Conservation (phyloP, 2,329 filamentous ascomycete genomes). For the Sarocladium brachiariae region DNA sequence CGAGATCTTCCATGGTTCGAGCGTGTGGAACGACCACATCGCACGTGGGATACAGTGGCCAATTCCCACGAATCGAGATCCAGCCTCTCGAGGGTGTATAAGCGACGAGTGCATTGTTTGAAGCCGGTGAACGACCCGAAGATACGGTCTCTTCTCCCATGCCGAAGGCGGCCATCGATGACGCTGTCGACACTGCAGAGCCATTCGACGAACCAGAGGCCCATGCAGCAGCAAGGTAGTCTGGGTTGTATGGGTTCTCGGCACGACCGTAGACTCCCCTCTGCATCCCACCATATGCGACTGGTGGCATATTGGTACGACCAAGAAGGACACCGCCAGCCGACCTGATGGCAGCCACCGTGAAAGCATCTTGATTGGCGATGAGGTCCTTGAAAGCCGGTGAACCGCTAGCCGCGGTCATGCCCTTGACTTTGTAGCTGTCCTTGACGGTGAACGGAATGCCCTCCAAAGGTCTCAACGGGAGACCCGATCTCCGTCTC, state of each 20-base stretch:
- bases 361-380: slow-evolving; percentile 45
- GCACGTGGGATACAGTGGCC: slow-evolving; percentile 50
- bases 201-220: slow-evolving; percentile 54
- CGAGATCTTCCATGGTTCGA: slow-evolving; percentile 41
- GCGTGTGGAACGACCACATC: slow-evolving; percentile 49
- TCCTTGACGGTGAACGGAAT: slow-evolving; percentile 54
- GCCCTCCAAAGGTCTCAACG: slow-evolving; percentile 37
- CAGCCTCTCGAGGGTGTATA: slow-evolving; percentile 49
- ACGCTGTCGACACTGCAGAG: slow-evolving; percentile 41
- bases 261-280: slow-evolving; percentile 49
- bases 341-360: slow-evolving; percentile 37
- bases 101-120: slow-evolving; percentile 47
- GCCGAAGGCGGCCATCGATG: slow-evolving; percentile 45
- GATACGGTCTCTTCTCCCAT: slow-evolving; percentile 50
- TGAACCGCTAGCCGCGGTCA: slow-evolving; percentile 47
- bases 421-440: slow-evolving; percentile 44
- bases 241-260: slow-evolving; percentile 47
- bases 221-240: slow-evolving; percentile 47
- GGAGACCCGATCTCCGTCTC: slow-evolving; percentile 14
- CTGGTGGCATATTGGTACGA: slow-evolving; percentile 50
- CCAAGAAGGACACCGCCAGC: slow-evolving; percentile 30
- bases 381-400: slow-evolving; percentile 44
- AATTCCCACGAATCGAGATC: slow-evolving; percentile 44
- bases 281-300: slow-evolving; percentile 53
- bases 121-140: slow-evolving; percentile 48